Evolutionary conservation across 768 basidiomycete genomes (phyloP), one percentile per base, ranked within the genome.

Genomic region (Termitomyces sp.): DNA sequence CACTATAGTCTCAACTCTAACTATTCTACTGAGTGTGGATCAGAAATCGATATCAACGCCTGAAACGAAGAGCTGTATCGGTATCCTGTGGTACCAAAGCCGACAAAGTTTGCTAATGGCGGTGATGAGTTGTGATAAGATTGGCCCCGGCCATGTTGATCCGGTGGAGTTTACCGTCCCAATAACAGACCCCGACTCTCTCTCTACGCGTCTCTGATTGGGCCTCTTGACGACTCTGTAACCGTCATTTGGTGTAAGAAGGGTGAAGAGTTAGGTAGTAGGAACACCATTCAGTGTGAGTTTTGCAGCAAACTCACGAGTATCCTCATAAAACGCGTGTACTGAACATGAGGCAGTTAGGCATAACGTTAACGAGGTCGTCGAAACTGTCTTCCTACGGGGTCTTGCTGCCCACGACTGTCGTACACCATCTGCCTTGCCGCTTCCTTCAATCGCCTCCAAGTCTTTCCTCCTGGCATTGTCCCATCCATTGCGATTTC

Each of bases 341-440:
- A 65, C 73, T 77, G 62, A 75, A 81, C 81, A 83, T 78, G 81
- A 82, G 80, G 81, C 81, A 74, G 61, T 66, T 71, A 75, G 75
- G 73, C 70, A 71, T 74, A 54, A 74, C 73, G 71, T 72, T 74
- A 54, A 74, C 73, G 70, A 72, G 72, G 65, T 68, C 64, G 58
- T 62, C 54, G 56, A 34, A 59, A 53, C 52, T 52, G 51, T 60
- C 65, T 66, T 62, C 63, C 57, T 62, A 63, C 65, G 54, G 62
- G 28, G 56, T 53, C 56, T 60, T 58, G 46, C 60, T 57, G 52
- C 44, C 64, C 62, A 60, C 55, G 55, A 65, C 65, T 65, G 63
- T 66, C 57, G 60, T 66, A 65, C 64, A 56, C 56, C 62, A 31
- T 55, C 53, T 48, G 48, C 57, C 55, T 62, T 62, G 53, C 51